A percentile compares a stretch with the other conserved stretches of the same genome.
These are phyloP conservation scores for Ceratocystis diversiconidia DNA, from an alignment of 2,329 filamentous ascomycete species.

Conservation along the genomic window DNA sequence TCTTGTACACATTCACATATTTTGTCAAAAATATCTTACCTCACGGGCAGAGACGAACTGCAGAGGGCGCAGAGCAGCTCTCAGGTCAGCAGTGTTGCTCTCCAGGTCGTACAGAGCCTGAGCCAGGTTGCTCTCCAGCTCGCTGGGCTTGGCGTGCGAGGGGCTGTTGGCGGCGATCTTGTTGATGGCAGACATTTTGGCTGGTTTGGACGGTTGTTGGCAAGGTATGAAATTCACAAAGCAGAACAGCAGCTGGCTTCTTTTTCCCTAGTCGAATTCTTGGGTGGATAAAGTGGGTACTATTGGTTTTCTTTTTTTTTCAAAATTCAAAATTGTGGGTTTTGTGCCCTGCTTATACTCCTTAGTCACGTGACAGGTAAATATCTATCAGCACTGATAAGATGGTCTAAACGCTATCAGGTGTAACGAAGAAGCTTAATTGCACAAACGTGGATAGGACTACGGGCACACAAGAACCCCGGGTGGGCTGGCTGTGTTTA, in stretches of 20 bases:
- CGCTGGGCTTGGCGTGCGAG: constrained; percentile 86
- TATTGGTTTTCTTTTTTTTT: background rate
- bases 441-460: background rate
- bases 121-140: constrained; percentile 95
- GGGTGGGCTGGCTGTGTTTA: background rate
- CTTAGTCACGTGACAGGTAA: background rate
- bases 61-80: constrained; percentile 87
- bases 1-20: background rate
- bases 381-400: background rate
- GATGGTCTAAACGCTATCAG: background rate
- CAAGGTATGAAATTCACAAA: background rate
- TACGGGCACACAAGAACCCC: background rate
- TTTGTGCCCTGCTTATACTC: background rate
- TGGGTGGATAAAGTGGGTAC: constrained; percentile 8
- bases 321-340: background rate
- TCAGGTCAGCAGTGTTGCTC: constrained; percentile 97
- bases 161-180: constrained; percentile 98
- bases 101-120: constrained; percentile 97
- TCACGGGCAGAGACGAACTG: constrained; percentile 98
- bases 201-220: constrained; percentile 27
- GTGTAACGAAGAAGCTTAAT: background rate
- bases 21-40: constrained; percentile 52
- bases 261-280: background rate
- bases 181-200: constrained; percentile 69
- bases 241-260: background rate